Conservation (phyloP, 768 basidiomycete species). For the Sarcodon aspratus region DNA sequence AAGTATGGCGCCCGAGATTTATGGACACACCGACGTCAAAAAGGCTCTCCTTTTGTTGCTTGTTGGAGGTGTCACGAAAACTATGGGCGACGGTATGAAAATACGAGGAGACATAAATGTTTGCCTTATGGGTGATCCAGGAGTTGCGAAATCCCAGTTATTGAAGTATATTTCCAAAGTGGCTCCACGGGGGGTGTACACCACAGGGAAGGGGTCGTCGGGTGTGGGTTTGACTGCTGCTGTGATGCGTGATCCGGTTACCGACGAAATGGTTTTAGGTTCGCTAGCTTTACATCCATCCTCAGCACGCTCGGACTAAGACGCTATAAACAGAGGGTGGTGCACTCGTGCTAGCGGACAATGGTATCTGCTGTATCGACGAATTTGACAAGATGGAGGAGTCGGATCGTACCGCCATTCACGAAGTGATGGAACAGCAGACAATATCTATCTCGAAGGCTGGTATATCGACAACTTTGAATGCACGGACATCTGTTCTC, state of each 20-base stretch:
- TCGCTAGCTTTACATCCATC: slow-evolving; percentile 16
- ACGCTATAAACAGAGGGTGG: slow-evolving; percentile 70
- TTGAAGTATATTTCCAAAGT: slow-evolving; percentile 98
- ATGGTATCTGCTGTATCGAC: slow-evolving; percentile 99
- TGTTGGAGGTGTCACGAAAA: slow-evolving; percentile 93
- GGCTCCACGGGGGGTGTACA: slow-evolving; percentile 95
- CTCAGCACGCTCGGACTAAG: not conserved
- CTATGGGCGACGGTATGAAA: slow-evolving; percentile 95
- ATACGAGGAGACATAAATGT: slow-evolving; percentile 97
- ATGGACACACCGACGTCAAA: slow-evolving; percentile 95
- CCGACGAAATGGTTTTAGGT: slow-evolving; percentile 99
- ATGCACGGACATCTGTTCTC: slow-evolving; percentile 93
- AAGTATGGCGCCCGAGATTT: slow-evolving; percentile 97
- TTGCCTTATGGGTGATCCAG: slow-evolving; percentile 98
- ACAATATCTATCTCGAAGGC: slow-evolving; percentile 99
- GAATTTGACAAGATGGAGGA: slow-evolving; percentile 99
- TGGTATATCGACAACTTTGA: slow-evolving; percentile 95
- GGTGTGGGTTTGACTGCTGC: slow-evolving; percentile 98
- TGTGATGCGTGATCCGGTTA: slow-evolving; percentile 98
- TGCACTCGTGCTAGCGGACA: slow-evolving; percentile 97
- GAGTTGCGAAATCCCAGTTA: slow-evolving; percentile 96
- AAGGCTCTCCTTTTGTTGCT: slow-evolving; percentile 87
- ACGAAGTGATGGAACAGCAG: slow-evolving; percentile 99
- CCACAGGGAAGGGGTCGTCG: slow-evolving; percentile 96
- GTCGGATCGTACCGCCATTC: slow-evolving; percentile 91